A percentile compares a stretch with the other conserved stretches of the same genome.
Evolutionary conservation across 805 yeast species (phyloP).

Genomic region (Ogataea naganishii): DNA sequence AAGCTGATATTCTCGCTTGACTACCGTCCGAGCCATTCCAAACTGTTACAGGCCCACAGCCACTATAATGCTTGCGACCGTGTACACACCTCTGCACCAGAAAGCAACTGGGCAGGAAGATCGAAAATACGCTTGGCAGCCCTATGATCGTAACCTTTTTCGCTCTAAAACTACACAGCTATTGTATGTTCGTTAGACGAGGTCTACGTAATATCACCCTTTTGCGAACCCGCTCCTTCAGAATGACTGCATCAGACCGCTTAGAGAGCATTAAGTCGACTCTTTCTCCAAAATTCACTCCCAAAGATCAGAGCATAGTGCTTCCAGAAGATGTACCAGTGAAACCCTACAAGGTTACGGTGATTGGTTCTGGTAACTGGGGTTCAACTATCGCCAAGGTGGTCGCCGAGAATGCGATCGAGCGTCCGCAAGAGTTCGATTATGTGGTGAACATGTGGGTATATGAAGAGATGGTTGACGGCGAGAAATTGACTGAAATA

Average conservation of each 20-base stretch:
- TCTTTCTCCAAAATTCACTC: conserved; percentile 14
- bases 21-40: too few relatives aligned
- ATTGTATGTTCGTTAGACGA: too few relatives aligned
- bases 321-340: conserved; percentile 16
- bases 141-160: too few relatives aligned
- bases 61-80: too few relatives aligned
- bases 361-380: conserved; percentile 97
- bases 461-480: conserved; percentile 74
- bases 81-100: too few relatives aligned
- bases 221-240: too few relatives aligned
- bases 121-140: too few relatives aligned
- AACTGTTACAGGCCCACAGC: too few relatives aligned
- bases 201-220: too few relatives aligned
- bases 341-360: conserved; percentile 46
- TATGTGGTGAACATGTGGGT: conserved; percentile 93
- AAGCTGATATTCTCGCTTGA: too few relatives aligned
- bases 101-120: too few relatives aligned
- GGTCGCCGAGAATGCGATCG: conserved; percentile 77
- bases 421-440: conserved; percentile 65
- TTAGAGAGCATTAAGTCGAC: conserved; percentile 12
- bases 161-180: too few relatives aligned
- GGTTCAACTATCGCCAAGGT: conserved; percentile 97
- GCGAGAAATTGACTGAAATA: conserved; percentile 77
- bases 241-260: conserved; percentile 18
- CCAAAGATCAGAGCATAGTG: conserved; percentile 9